These are phyloP conservation scores for Saxispiralis lemnorum DNA, from an alignment of 495 filamentous ascomycete genomes.

Conservation along the genomic window DNA sequence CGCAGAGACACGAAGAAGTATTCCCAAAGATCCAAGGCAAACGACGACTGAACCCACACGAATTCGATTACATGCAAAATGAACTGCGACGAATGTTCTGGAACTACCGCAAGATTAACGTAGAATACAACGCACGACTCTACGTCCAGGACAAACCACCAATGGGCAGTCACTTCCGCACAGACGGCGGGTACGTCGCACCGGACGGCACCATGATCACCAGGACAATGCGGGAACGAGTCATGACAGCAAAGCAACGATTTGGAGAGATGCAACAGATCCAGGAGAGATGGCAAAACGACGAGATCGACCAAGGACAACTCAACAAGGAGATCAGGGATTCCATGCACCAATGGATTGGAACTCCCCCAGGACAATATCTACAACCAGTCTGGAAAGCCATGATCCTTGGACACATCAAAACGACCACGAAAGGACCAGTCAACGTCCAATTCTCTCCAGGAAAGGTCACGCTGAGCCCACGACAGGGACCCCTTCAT, in stretches of 20 bases:
- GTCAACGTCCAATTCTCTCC: background rate
- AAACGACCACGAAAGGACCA: background rate
- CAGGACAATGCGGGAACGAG: slow-evolving; percentile 1
- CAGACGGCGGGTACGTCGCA: background rate
- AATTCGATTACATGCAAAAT: background rate
- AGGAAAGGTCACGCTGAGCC: background rate
- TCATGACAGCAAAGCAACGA: background rate
- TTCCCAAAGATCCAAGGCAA: slow-evolving; percentile 2
- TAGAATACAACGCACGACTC: too few relatives aligned
- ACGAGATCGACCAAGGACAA: background rate
- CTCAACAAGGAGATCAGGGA: background rate
- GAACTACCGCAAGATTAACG: background rate
- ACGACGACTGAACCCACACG: background rate
- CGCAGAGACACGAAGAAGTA: background rate
- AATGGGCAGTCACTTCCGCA: slow-evolving; percentile 1
- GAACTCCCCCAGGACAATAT: background rate
- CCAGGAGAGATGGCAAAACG: background rate
- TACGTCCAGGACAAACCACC: background rate
- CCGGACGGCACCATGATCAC: background rate
- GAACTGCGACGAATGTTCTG: background rate
- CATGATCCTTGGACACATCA: background rate
- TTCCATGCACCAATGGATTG: background rate
- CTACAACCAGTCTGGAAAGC: background rate
- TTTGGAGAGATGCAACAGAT: background rate
- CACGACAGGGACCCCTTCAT: background rate